A percentile compares a stretch with the other conserved stretches of the same genome.
Conservation (phyloP, 2,329 filamentous ascomycete species). For the Exophiala calicioides region DNA sequence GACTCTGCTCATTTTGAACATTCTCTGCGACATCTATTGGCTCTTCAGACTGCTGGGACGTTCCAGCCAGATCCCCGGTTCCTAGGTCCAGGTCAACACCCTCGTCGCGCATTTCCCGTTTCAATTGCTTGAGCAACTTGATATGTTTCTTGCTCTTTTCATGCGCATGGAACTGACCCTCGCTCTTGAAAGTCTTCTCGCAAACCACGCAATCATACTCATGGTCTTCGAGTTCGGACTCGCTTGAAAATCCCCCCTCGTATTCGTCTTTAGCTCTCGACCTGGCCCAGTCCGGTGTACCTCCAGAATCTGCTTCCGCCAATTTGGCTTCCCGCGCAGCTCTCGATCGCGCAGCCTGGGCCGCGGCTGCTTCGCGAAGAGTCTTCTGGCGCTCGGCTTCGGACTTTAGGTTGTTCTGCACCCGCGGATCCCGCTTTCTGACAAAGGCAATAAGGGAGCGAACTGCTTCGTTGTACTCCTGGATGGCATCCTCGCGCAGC, state of each 20-base stretch:
- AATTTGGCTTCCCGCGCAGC: slow-evolving; percentile 73
- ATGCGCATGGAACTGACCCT: slow-evolving; percentile 86
- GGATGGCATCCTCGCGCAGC: slow-evolving; percentile 74
- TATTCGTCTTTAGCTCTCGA: slow-evolving; percentile 50
- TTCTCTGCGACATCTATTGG: slow-evolving; percentile 18
- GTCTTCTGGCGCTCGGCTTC: slow-evolving; percentile 78
- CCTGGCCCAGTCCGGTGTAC: slow-evolving; percentile 73
- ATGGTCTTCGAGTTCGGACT: slow-evolving; percentile 53
- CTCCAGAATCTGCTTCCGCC: slow-evolving; percentile 48
- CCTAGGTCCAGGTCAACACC: slow-evolving; percentile 53
- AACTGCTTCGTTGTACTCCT: slow-evolving; percentile 92
- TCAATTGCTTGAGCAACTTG: slow-evolving; percentile 79
- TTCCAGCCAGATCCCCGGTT: slow-evolving; percentile 9
- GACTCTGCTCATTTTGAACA: no score
- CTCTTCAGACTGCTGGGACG: slow-evolving; percentile 1
- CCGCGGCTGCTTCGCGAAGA: slow-evolving; percentile 74
- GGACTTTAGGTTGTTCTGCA: slow-evolving; percentile 72
- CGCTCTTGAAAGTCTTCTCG: slow-evolving; percentile 75
- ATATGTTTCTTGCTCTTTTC: slow-evolving; percentile 96
- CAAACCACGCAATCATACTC: slow-evolving; percentile 65
- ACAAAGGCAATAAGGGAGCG: slow-evolving; percentile 83
- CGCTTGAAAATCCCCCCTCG: slow-evolving; percentile 48
- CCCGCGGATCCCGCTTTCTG: slow-evolving; percentile 86
- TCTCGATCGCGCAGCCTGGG: slow-evolving; percentile 79
- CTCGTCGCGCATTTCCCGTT: slow-evolving; percentile 80